Conservation (phyloP, 2,329 filamentous ascomycete species). For the Trichoderma atrobrunneum region DNA sequence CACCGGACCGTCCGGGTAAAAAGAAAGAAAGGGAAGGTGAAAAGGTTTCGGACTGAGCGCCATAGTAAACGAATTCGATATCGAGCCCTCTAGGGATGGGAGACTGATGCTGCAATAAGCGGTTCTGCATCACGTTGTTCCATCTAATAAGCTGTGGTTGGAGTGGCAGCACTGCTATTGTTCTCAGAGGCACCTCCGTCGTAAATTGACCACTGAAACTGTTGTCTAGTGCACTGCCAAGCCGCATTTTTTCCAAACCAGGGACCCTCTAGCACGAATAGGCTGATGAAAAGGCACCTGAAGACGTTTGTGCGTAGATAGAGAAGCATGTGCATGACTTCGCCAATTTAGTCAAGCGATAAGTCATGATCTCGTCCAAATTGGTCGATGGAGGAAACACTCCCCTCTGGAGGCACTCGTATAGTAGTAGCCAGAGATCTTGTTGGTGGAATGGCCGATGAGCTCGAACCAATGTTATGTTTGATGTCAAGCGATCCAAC, state of each 20-base stretch:
- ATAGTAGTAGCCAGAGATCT: background rate
- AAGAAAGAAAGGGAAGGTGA: background rate
- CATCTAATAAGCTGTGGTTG: background rate
- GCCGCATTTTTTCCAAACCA: background rate
- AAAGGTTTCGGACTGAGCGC: background rate
- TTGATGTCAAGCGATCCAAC: background rate
- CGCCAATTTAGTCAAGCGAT: background rate
- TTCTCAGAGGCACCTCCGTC: background rate
- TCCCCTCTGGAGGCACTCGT: background rate
- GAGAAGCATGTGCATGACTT: background rate
- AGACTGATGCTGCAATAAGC: background rate
- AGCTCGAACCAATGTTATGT: background rate
- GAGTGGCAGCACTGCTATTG: background rate
- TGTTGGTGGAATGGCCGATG: background rate
- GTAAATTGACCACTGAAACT: background rate
- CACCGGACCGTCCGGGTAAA: background rate
- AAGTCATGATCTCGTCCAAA: background rate
- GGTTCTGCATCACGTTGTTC: background rate
- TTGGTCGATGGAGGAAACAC: background rate
- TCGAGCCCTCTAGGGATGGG: background rate
- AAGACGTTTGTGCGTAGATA: background rate
- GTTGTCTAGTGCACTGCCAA: background rate
- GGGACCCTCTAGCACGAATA: background rate
- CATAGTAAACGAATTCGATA: background rate
- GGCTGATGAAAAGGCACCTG: background rate